Evolutionary conservation across 164 flowering plant genomes (phyloP), one percentile per base, ranked within the genome.

Genomic region (Tetracentron sinense): DNA sequence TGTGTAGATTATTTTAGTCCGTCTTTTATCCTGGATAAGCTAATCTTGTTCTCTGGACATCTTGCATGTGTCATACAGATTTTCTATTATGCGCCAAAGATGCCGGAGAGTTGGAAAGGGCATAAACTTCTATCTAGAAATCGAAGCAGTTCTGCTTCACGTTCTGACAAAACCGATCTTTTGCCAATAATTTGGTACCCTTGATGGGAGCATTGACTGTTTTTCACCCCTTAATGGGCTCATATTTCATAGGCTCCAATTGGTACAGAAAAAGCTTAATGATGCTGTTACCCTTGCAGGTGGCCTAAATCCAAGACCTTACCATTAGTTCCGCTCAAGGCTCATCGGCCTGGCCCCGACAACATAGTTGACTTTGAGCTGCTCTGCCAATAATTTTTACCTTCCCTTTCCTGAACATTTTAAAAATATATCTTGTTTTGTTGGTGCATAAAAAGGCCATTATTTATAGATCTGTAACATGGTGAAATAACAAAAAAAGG

Each of bases 101-200:
- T 80, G 81, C 76, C 89, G 11, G 96, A 94, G 78, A 89, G 97
- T 72, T 92, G 99, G 99, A 95, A 92, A 81, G 97, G 99, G 57
- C 97, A 89, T 81, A 95, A 95, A 74, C 97, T 95, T 77, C 88
- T 95, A 29, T 79, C 95, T 19, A 81, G 94, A 75, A 90, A 88
- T 68, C 75, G 84, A 64, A 67, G 77, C 15, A 62, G 66, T 66
- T 62, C 79, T 58, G 46, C 80, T 65, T 65, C 90, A 20, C 83
- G 67, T 44, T 68, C 88, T 46, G 99, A 92, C 66, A 94, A 94
- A 74, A 89, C 90, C 66, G 91, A 94, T 66, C 85, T 95, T 84
- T 79, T 97, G 92, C 23, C 78, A 88, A 42, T 60, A 92, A 50
- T 95, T 92, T 75, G 94, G 97, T 28, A 89, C 97, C 31, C 78